These are phyloP conservation scores for Ogataea polymorpha DNA, from an alignment of 805 yeast genomes.

Conservation along the genomic window DNA sequence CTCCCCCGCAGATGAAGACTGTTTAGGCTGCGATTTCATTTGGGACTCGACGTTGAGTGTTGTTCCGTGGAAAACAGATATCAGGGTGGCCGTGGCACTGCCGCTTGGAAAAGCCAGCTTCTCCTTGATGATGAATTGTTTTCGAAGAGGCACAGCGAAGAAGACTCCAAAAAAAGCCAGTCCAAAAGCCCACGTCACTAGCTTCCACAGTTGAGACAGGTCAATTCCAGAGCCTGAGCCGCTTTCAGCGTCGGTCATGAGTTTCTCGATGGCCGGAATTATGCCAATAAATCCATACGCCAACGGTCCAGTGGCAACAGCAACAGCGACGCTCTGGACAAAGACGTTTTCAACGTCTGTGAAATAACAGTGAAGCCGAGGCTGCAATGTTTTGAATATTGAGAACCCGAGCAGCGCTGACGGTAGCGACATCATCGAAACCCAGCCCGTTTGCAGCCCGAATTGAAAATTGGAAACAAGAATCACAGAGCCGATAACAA, in stretches of 20 bases:
- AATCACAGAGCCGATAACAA: conserved; percentile 82
- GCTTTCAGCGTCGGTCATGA: conserved; percentile 72
- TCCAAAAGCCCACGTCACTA: conserved; percentile 80
- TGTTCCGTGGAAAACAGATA: conserved; percentile 79
- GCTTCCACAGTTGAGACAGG: conserved; percentile 42
- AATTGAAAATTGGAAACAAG: conserved; percentile 90
- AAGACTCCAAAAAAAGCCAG: conserved; percentile 93
- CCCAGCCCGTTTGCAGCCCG: conserved; percentile 98
- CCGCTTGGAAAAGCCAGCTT: conserved; percentile 94
- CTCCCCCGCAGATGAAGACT: neutral
- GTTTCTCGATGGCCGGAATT: conserved; percentile 91
- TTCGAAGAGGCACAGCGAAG: conserved; percentile 85
- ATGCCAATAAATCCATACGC: conserved; percentile 96
- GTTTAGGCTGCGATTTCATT: neutral
- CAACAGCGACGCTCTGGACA: conserved; percentile 90
- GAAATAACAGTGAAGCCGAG: conserved; percentile 40
- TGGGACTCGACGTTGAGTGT: conserved; percentile 39
- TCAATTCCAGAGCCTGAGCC: conserved; percentile 47
- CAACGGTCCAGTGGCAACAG: conserved; percentile 96
- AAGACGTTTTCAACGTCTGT: conserved; percentile 94
- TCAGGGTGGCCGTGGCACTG: conserved; percentile 90
- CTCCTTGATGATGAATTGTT: conserved; percentile 83
- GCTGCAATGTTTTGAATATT: conserved; percentile 58
- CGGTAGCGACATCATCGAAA: conserved; percentile 97
- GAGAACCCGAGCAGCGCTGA: conserved; percentile 88